Evolutionary conservation across 352 stramenopile species (phyloP), one percentile per base, ranked within the genome.

Genomic region (Phytophthora pisi): DNA sequence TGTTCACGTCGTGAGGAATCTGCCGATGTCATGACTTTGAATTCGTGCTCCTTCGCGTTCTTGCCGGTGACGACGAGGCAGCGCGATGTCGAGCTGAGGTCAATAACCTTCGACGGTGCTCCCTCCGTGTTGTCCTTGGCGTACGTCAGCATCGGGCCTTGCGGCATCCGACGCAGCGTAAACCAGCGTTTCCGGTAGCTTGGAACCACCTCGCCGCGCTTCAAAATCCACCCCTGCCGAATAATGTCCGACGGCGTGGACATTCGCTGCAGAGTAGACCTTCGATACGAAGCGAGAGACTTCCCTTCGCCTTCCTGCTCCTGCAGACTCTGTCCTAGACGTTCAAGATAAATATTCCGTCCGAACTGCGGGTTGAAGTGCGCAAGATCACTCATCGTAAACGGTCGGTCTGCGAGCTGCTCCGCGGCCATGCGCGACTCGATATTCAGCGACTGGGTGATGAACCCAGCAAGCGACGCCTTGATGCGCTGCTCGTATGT

Each of bases 161-260:
- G 80, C 1, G 83, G 72, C 87, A 90, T 95, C 24, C 75, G 74
- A 26, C 82, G 83, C 16, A 96, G 70, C 47, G 74, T 92, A 64
- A 96, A 91, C 86, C 86, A 96, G 4, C 88, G 84, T 55, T 89
- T 90, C 49, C 89, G 79, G 79, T 87, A 96, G 52, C 77, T 93
- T 1, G 71, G 86, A 47, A 96, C 81, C 24, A 94, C 81, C 36
- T 89, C 83, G 10, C 81, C 88, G 10, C 82, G 81, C 68, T 96
- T 96, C 43, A 87, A 72, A 47, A 96, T 74, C 88, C 88, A 94
- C 28, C 88, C 88, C 59, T 96, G 83, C 28, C 74, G 67, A 47
- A 79, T 78, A 52, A 79, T 74, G 67, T 74, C 72, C 47, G 45
- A 66, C 18, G 64, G 64, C n/a, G 68, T 72, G 11, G 81, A 86